A percentile compares a stretch with the other conserved stretches of the same genome.
Conservation (phyloP, 2,329 filamentous ascomycete species). For the Orbilia javanica region DNA sequence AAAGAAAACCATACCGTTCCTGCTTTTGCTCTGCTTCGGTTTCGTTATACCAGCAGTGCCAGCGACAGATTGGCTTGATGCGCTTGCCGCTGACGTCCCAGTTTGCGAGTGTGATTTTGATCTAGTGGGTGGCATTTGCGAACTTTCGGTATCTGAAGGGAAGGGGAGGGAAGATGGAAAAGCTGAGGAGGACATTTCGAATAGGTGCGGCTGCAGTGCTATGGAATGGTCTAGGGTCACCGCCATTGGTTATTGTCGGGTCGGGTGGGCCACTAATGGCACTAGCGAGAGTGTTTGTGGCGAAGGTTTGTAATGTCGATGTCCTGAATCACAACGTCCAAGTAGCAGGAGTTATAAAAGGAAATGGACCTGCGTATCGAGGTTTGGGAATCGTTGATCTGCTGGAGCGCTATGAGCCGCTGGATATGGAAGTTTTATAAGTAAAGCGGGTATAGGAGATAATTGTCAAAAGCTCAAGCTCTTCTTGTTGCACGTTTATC, state of each 20-base stretch:
- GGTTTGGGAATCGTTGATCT: not conserved
- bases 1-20: constrained; percentile 72
- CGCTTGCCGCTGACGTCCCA: constrained; percentile 27
- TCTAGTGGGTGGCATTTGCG: constrained; percentile 52
- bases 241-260: constrained; percentile 47
- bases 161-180: constrained; percentile 50
- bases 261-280: constrained; percentile 33
- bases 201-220: constrained; percentile 54
- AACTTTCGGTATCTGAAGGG: constrained; percentile 37
- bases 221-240: constrained; percentile 48
- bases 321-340: not conserved
- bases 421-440: not conserved
- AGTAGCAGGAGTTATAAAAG: not conserved
- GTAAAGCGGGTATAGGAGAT: not conserved
- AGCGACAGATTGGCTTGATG: constrained; percentile 34
- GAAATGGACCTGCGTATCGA: not conserved
- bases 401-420: not conserved
- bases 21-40: constrained; percentile 80
- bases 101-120: constrained; percentile 47
- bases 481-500: not conserved
- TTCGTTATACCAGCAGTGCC: constrained; percentile 66
- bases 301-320: constrained; percentile 5
- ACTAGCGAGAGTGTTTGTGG: constrained; percentile 33
- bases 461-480: not conserved
- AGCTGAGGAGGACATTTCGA: constrained; percentile 53